phyloP scores from a whole-genome alignment of 495 filamentous ascomycete genomes.

The Hyaloscypha hepaticicola region DNA sequence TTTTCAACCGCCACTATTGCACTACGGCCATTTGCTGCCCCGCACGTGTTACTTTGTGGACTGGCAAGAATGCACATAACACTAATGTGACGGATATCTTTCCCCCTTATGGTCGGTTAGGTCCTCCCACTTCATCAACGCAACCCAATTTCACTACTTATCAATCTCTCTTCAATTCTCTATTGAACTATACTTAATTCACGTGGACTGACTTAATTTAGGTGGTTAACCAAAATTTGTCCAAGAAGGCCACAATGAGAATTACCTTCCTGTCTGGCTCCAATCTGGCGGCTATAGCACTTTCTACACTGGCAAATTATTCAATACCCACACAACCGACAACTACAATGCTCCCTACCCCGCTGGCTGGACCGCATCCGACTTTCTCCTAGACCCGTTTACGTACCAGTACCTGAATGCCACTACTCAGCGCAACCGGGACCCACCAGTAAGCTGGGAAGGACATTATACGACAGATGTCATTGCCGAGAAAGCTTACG shows the following conservation, averaged over 20 bases:
- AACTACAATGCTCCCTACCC: conserved; percentile 54
- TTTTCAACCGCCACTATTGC: conserved; percentile 51
- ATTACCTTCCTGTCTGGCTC: conserved; percentile 65
- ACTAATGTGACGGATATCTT: conserved; percentile 66
- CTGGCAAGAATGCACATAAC: conserved; percentile 62
- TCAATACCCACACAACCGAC: conserved; percentile 53
- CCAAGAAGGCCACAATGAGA: conserved; percentile 56
- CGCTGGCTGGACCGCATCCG: conserved; percentile 51
- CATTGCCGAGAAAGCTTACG: conserved; percentile 57
- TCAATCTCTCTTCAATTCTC: no score
- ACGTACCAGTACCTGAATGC: conserved; percentile 64
- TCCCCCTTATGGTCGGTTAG: conserved; percentile 51
- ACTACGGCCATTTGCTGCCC: conserved; percentile 59
- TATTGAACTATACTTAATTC: no score
- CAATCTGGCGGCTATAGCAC: conserved; percentile 64
- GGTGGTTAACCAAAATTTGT: conserved; percentile 67
- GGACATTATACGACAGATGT: no score
- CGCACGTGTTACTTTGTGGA: conserved; percentile 57
- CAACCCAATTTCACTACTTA: no score
- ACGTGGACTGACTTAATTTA: conserved; percentile 19
- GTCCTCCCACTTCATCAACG: no score
- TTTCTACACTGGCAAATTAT: conserved; percentile 66
- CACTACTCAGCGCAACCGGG: conserved; percentile 57
- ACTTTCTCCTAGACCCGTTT: conserved; percentile 63
- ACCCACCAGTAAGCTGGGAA: conserved; percentile 50